Percentiles rank a stretch among this genome's conserved stretches.
Conservation (phyloP, 1,284 basidiomycete genomes). For the Porogramme epimiltina region DNA sequence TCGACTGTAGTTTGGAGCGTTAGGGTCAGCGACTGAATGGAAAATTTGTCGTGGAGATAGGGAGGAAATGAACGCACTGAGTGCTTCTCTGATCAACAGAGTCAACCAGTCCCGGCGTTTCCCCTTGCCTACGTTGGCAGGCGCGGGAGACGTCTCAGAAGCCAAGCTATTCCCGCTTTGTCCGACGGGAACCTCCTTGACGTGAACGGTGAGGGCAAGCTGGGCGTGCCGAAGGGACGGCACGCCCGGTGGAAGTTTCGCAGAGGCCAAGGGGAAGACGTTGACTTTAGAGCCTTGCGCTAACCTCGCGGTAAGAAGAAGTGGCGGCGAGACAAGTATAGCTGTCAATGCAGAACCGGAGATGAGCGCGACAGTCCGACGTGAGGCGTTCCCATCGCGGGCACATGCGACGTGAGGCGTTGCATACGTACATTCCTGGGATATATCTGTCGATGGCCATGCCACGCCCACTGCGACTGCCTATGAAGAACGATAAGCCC, state of each 20-base stretch:
- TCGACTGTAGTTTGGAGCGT: conserved; percentile 52
- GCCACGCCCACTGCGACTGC: conserved; percentile 64
- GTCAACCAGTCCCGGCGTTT: conserved; percentile 67
- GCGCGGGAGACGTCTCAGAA: conserved; percentile 9
- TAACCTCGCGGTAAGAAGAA: conserved; percentile 62
- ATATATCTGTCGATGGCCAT: conserved; percentile 69
- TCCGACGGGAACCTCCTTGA: conserved; percentile 46
- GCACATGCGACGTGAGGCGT: conserved; percentile 2
- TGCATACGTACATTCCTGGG: conserved; percentile 47
- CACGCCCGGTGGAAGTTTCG: conserved; percentile 43
- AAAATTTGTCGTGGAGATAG: neutral
- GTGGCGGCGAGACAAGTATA: conserved; percentile 53
- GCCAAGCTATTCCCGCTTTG: conserved; percentile 7
- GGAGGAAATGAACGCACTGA: conserved; percentile 47
- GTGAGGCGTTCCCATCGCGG: neutral
- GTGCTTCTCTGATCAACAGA: conserved; percentile 59
- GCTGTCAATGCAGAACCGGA: conserved; percentile 37
- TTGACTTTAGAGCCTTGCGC: conserved; percentile 46
- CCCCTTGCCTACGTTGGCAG: conserved; percentile 31
- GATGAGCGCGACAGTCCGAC: conserved; percentile 1
- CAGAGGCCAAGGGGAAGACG: conserved; percentile 49
- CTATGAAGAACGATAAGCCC: conserved; percentile 33
- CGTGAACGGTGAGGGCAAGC: conserved; percentile 51
- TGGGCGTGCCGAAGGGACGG: conserved; percentile 50
- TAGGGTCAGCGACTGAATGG: neutral